phyloP scores from a whole-genome alignment of 176 grass and related monocot species.

The Oryza australiensis region DNA sequence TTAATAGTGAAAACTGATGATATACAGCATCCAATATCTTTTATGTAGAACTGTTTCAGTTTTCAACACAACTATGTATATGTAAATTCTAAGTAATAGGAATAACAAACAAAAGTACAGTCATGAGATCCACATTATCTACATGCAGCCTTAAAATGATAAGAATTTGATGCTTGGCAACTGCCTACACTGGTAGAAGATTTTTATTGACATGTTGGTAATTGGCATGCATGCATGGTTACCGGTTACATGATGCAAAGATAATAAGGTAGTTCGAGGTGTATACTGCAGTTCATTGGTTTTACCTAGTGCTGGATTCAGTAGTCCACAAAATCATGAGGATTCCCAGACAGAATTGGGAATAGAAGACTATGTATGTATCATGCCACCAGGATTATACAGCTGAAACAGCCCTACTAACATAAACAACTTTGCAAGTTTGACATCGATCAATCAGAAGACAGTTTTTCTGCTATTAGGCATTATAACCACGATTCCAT shows the following conservation, averaged over 20 bases:
- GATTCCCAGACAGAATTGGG: neutral
- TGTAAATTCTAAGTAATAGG: conserved; percentile 10
- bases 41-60: neutral
- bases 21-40: neutral
- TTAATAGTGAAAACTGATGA: neutral
- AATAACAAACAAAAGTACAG: conserved; percentile 10
- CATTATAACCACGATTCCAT: neutral
- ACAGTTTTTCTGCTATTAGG: conserved; percentile 6
- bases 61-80: neutral
- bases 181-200: conserved; percentile 7
- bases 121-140: conserved; percentile 21
- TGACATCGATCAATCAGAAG: conserved; percentile 21
- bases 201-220: neutral
- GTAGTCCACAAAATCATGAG: conserved; percentile 9
- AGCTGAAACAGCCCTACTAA: conserved; percentile 1
- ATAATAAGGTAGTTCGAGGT: neutral
- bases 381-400: conserved; percentile 9
- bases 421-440: conserved; percentile 12
- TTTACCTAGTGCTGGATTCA: neutral
- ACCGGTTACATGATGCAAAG: conserved; percentile 12
- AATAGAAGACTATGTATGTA: neutral
- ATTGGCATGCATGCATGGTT: conserved; percentile 9
- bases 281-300: conserved; percentile 8
- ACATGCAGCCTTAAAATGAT: conserved; percentile 26
- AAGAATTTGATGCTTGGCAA: neutral